Base-by-base conservation (phyloP, 75 land plant genomes). In the Cunninghamia lanceolata region DNA sequence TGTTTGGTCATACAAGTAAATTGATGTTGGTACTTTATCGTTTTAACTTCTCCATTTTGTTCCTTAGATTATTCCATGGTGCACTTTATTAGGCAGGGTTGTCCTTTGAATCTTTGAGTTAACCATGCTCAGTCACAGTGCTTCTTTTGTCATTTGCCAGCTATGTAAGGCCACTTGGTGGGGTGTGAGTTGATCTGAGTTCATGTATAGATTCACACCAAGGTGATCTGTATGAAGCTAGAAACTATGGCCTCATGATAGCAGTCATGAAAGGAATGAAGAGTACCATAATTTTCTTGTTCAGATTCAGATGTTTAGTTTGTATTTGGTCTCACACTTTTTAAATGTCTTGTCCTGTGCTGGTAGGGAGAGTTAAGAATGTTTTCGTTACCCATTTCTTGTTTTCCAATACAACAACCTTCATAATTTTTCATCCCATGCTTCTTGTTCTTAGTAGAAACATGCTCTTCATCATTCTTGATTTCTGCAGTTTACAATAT, bases 241-340 rank as follows among this genome's bases (percentile, higher is more conserved):
- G 82, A 43, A 80, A 80, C n/a, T 43, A 15, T 80, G 50, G 34
- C 47, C 82, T 45, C 43, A 9, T 45, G 82, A 80, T 80, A 45
- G 46, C 82, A 45, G 46, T 80, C 47, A 80, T 80, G 82, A 80
- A 80, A 80, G 47, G 82, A 80, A 80, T 80, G 50, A 80, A 80
- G 82, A 80, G 46, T 45, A 80, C 50, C 45, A 40, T 43, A 45
- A 28, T 42, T 80, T 43, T n/a, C 25, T 10, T 80, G 21, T 45
- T 45, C 82, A 43, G 82, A 40, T 40, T 79, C 43, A 40, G 82
- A 79, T 40, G 25, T 78, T 25, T 40, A 42, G 82, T 46, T 43
- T 43, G 82, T n/a, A 80, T 80, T 80, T 80, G 82, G 28, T 45
- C 75, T 71, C 34, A 34, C 40, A 42, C n/a, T 80, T 80, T 39